These are phyloP conservation scores for Phytophthora constricta DNA, from an alignment of 352 stramenopile genomes.

Conservation along the genomic window DNA sequence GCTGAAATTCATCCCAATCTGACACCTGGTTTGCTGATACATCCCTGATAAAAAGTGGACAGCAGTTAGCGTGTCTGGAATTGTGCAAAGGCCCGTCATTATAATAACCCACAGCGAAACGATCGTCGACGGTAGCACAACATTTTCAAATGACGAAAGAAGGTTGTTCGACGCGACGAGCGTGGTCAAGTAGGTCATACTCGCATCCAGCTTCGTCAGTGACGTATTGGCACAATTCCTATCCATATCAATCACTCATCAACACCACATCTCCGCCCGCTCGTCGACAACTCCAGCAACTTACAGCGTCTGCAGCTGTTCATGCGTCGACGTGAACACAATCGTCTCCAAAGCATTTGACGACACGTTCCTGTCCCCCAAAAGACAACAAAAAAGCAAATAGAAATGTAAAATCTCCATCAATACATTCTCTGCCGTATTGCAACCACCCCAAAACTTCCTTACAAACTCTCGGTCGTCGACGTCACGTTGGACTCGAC, in stretches of 20 bases:
- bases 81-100: neutral
- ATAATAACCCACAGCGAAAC: constrained; percentile 29
- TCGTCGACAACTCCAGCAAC: too few species aligned
- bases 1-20: constrained; percentile 36
- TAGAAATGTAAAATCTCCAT: too few species aligned
- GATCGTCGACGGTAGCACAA: constrained; percentile 35
- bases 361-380: constrained; percentile 30
- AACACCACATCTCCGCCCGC: neutral
- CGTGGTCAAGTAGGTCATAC: constrained; percentile 36
- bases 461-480: constrained; percentile 22
- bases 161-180: constrained; percentile 31
- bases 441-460: neutral
- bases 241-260: neutral
- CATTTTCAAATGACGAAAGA: constrained; percentile 29
- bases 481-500: constrained; percentile 30
- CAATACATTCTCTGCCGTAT: too few species aligned
- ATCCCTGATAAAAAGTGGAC: constrained; percentile 18
- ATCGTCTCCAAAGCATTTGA: constrained; percentile 22
- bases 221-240: constrained; percentile 40
- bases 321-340: constrained; percentile 26
- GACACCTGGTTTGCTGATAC: constrained; percentile 38
- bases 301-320: constrained; percentile 36
- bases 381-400: neutral
- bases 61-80: neutral
- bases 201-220: constrained; percentile 28